Conservation (phyloP, 768 basidiomycete species). For the Neoboletus magnificus region DNA sequence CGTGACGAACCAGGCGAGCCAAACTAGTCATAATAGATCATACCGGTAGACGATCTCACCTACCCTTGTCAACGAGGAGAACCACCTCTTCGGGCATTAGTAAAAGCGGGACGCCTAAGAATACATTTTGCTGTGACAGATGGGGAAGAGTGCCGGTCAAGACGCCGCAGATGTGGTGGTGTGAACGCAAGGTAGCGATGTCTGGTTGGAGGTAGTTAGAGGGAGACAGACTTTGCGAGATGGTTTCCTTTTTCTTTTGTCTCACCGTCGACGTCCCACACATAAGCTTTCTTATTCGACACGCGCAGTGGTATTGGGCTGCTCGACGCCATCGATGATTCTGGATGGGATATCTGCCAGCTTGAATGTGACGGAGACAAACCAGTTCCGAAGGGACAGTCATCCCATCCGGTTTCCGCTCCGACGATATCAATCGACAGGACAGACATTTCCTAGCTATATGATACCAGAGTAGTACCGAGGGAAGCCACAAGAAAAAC, state of each 20-base stretch:
- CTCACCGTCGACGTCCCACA: slow-evolving; percentile 87
- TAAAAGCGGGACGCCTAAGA: slow-evolving; percentile 87
- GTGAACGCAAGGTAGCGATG: slow-evolving; percentile 71
- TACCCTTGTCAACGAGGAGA: slow-evolving; percentile 80
- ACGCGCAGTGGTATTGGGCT: slow-evolving; percentile 58
- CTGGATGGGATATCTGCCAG: neutral
- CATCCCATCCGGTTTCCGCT: slow-evolving; percentile 16
- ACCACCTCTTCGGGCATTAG: slow-evolving; percentile 92
- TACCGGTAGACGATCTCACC: too few species aligned
- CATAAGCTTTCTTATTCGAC: slow-evolving; percentile 74
- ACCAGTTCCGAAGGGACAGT: neutral
- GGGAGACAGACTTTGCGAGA: neutral
- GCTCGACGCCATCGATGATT: slow-evolving; percentile 8
- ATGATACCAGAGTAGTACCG: too few species aligned
- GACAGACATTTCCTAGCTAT: too few species aligned
- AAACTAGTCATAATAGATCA: neutral
- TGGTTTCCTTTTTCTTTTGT: neutral
- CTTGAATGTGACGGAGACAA: neutral
- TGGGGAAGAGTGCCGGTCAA: slow-evolving; percentile 91
- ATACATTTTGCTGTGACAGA: slow-evolving; percentile 93
- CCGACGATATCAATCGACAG: too few species aligned
- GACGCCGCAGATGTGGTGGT: slow-evolving; percentile 81
- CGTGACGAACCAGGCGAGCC: slow-evolving; percentile 29
- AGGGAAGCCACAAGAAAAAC: neutral
- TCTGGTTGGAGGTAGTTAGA: slow-evolving; percentile 44